These are phyloP conservation scores for Eruca vesicaria DNA, from an alignment of 441 rosid genomes.

Conservation along the genomic window DNA sequence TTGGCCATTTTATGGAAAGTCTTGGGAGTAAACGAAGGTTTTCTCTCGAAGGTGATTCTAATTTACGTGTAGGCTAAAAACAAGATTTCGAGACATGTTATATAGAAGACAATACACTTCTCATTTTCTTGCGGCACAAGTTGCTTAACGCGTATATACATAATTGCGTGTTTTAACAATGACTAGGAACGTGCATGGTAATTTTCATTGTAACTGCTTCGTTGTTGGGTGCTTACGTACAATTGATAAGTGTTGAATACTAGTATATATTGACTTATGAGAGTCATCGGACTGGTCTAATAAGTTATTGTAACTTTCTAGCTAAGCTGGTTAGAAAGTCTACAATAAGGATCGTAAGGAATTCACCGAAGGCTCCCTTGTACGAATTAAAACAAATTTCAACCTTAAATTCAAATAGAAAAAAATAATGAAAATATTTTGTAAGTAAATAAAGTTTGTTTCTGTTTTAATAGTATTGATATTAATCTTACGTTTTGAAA, in stretches of 20 bases:
- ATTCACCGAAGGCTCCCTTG: too few relatives aligned
- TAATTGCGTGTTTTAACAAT: background rate
- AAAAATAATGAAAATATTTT: too few relatives aligned
- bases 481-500: too few relatives aligned
- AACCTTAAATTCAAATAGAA: too few relatives aligned
- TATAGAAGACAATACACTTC: background rate
- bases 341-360: background rate
- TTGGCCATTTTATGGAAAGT: slow-evolving; percentile 21
- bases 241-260: background rate
- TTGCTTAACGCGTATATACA: background rate
- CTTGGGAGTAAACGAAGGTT: background rate
- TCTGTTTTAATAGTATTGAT: too few relatives aligned
- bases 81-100: background rate
- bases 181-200: slow-evolving; percentile 4
- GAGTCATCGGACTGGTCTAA: slow-evolving; percentile 11
- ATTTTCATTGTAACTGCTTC: slow-evolving; percentile 15
- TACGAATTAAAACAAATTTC: too few relatives aligned
- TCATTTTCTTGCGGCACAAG: background rate
- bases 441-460: too few relatives aligned
- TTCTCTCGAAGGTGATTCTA: background rate
- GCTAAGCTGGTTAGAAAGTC: background rate
- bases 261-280: background rate
- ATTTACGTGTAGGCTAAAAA: background rate
- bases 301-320: background rate
- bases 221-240: background rate